These are phyloP conservation scores for Begonia peltatifolia DNA, from an alignment of 306 rosid genomes.

Conservation along the genomic window DNA sequence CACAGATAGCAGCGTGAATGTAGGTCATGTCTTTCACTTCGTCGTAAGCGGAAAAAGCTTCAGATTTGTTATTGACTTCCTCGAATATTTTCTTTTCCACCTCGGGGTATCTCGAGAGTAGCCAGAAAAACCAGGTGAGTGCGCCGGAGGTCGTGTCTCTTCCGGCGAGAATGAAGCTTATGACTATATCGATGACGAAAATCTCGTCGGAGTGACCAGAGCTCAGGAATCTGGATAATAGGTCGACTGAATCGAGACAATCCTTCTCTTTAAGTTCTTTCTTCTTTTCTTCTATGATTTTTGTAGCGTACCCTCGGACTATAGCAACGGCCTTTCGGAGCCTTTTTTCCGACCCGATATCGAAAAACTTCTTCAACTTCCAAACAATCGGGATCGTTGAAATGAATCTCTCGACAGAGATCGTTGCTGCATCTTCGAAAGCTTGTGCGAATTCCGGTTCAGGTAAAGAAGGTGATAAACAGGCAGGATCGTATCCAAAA, in stretches of 20 bases:
- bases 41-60: slow-evolving; percentile 6
- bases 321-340: slow-evolving; percentile 6
- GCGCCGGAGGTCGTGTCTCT: slow-evolving; percentile 41
- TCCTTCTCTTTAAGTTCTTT: slow-evolving; percentile 13
- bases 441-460: no score
- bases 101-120: slow-evolving; percentile 16
- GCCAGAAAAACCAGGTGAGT: slow-evolving; percentile 60
- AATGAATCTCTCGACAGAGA: no score
- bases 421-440: no score
- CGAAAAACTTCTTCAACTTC: no score
- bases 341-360: slow-evolving; percentile 27
- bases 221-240: slow-evolving; percentile 29
- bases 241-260: slow-evolving; percentile 18
- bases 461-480: no score
- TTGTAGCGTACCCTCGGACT: slow-evolving; percentile 24
- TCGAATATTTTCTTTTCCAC: slow-evolving; percentile 20
- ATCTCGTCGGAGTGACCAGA: slow-evolving; percentile 35
- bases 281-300: slow-evolving; percentile 25
- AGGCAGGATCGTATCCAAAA: no score
- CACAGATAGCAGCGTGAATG: slow-evolving; percentile 44
- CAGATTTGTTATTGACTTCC: slow-evolving; percentile 14
- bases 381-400: no score
- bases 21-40: slow-evolving; percentile 45
- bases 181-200: slow-evolving; percentile 29
- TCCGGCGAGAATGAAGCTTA: slow-evolving; percentile 46